A percentile compares a stretch with the other conserved stretches of the same genome.
Evolutionary conservation across 306 rosid species (phyloP).

Genomic region (Citrullus mucosospermus): DNA sequence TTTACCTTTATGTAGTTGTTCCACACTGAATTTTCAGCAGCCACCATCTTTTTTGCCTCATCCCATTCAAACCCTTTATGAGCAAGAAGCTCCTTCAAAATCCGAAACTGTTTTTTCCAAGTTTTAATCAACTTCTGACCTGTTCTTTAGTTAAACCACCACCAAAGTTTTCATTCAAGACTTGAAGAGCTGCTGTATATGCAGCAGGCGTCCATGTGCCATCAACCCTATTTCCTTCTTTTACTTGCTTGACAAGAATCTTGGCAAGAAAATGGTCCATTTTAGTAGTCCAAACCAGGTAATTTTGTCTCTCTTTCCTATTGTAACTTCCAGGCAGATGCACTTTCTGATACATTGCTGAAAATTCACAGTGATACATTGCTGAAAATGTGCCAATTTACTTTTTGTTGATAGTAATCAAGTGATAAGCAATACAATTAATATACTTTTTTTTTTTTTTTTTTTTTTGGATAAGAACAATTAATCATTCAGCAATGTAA

Average conservation of each 20-base stretch:
- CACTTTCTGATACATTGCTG: constrained; percentile 28
- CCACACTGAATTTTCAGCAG: constrained; percentile 41
- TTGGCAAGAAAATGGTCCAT: constrained; percentile 39
- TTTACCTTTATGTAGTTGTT: constrained; percentile 40
- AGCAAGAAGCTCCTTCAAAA: constrained; percentile 42
- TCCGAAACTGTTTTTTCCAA: constrained; percentile 46
- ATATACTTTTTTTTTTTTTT: neutral
- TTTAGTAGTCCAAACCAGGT: constrained; percentile 37
- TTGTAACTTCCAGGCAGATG: constrained; percentile 27
- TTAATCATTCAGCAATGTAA: neutral
- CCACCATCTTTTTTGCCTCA: constrained; percentile 34
- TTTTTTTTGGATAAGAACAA: neutral
- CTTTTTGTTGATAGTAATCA: neutral
- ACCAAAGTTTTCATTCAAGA: constrained; percentile 27
- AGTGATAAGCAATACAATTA: neutral
- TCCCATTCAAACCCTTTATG: constrained; percentile 43
- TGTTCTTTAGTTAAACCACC: constrained; percentile 32
- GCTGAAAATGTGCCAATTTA: neutral
- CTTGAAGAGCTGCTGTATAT: constrained; percentile 31
- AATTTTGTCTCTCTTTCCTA: constrained; percentile 30
- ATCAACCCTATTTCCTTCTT: constrained; percentile 36
- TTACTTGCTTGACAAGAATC: constrained; percentile 38
- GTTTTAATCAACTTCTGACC: constrained; percentile 40
- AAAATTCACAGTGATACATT: neutral
- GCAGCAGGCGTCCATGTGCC: constrained; percentile 39